Conservation (phyloP, 768 basidiomycete species). For the Hemileccinum rubropunctum region DNA sequence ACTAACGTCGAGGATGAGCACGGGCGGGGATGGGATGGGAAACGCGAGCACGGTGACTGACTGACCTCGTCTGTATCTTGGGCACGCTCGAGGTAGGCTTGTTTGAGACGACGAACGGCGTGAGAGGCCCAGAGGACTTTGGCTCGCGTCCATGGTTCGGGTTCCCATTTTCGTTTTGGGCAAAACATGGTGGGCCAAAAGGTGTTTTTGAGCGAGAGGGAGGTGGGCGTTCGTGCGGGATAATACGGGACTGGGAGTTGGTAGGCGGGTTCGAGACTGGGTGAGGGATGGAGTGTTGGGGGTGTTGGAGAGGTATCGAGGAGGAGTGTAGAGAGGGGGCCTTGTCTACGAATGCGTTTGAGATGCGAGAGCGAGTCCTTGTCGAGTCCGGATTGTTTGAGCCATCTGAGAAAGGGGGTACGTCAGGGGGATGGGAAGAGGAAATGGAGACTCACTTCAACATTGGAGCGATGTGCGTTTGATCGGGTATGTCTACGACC, state of each 20-base stretch:
- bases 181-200: constrained; percentile 88
- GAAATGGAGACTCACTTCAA: constrained; percentile 48
- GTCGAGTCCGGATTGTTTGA: constrained; percentile 61
- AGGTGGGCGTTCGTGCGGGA: constrained; percentile 64
- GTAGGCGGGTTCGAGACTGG: constrained; percentile 53
- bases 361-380: constrained; percentile 64
- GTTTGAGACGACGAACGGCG: constrained; percentile 55
- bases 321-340: constrained; percentile 50
- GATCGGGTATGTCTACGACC: constrained; percentile 72
- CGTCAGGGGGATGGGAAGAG: not conserved
- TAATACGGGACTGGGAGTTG: constrained; percentile 58
- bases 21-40: not conserved
- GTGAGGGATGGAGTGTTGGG: constrained; percentile 49
- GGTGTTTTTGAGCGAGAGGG: constrained; percentile 61
- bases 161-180: constrained; percentile 65
- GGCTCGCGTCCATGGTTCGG: constrained; percentile 62
- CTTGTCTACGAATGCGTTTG: constrained; percentile 68
- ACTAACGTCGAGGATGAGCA: constrained; percentile 33
- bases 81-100: constrained; percentile 39
- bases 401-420: constrained; percentile 62
- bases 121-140: constrained; percentile 73
- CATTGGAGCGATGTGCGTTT: constrained; percentile 54
- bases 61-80: constrained; percentile 55
- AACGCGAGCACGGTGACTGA: constrained; percentile 8
- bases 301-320: constrained; percentile 39